Base-by-base conservation (phyloP, 257 asterid species). In the Echium plantagineum region DNA sequence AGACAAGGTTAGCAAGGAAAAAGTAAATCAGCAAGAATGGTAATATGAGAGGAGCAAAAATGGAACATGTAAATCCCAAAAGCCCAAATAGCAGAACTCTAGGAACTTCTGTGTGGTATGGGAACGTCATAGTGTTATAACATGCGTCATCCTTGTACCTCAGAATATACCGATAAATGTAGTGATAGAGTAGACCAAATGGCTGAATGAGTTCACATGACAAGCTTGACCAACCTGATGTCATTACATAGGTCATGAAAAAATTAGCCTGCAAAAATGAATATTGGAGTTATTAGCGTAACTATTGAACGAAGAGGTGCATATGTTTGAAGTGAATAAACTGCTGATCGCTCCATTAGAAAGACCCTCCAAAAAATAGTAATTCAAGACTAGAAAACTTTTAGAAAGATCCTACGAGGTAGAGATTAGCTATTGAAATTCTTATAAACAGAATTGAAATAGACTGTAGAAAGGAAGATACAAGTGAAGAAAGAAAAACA, bases 181-280 rank as follows among this genome's bases (percentile, higher is more conserved):
- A 73, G 75, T 68, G 69, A 75, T 72, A 69, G 65, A 90, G 65
- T 48, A 90, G 86, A 62, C 82, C 71, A 58, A 80, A 66, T 35
- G 93, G 91, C 69, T 83, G 96, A 63, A 90, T 69, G 75, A 90
- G 87, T 71, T 90, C 97, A 56, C 63, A 61, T 13, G 94, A 76
- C 77, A 85, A 82, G 74, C 94, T 80, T 55, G 95, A 89, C 97
- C 97, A 90, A 61, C 97, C 97, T 21, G 97, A 90, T 57, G 97
- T 83, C 58, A 90, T 79, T 42, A 83, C 85, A 64, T 87, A 87
- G 59, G 95, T 89, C 74, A 90, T 82, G 61, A 90, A 90, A 79
- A 78, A 90, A 61, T 94, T 78, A 46, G 96, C 94, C 97, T 86
- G 87, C 71, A 71, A 67, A 54, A 64, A 26, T 7, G 16, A 42